Evolutionary conservation across 768 basidiomycete species (phyloP).

Genomic region (Tulasnella sp.): DNA sequence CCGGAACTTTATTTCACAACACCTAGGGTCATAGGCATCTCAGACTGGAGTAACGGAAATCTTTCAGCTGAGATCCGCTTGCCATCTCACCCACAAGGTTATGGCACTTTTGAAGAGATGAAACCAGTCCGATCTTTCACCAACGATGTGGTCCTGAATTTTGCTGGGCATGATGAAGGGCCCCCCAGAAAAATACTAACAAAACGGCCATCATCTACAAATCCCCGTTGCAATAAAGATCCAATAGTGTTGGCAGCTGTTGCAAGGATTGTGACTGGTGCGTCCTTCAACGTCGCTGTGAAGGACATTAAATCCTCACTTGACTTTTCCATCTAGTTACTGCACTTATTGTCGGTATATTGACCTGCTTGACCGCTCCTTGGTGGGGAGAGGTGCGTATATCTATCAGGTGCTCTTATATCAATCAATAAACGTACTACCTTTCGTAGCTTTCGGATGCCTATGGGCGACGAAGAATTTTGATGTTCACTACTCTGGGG

Average conservation of each 20-base stretch:
- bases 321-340: conserved; percentile 37
- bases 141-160: too few relatives aligned
- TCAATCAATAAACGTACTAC: not conserved
- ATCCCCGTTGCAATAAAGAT: conserved; percentile 44
- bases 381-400: conserved; percentile 53
- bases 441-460: conserved; percentile 55
- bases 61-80: too few relatives aligned
- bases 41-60: not conserved
- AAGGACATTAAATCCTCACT: not conserved
- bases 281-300: conserved; percentile 19
- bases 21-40: conserved; percentile 2
- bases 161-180: not conserved
- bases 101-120: too few relatives aligned
- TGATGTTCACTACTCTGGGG: conserved; percentile 50
- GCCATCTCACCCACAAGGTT: too few relatives aligned
- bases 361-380: conserved; percentile 65
- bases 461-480: conserved; percentile 50
- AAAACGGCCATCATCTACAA: conserved; percentile 11
- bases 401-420: not conserved
- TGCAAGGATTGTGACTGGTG: conserved; percentile 51
- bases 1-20: conserved; percentile 35
- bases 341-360: conserved; percentile 49
- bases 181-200: not conserved
- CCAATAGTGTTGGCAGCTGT: conserved; percentile 62
- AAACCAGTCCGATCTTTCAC: too few relatives aligned